Percentiles rank a stretch among this genome's conserved stretches.
Evolutionary conservation across 345 rosid genomes (phyloP).

Genomic region (Syzygium aqueum): DNA sequence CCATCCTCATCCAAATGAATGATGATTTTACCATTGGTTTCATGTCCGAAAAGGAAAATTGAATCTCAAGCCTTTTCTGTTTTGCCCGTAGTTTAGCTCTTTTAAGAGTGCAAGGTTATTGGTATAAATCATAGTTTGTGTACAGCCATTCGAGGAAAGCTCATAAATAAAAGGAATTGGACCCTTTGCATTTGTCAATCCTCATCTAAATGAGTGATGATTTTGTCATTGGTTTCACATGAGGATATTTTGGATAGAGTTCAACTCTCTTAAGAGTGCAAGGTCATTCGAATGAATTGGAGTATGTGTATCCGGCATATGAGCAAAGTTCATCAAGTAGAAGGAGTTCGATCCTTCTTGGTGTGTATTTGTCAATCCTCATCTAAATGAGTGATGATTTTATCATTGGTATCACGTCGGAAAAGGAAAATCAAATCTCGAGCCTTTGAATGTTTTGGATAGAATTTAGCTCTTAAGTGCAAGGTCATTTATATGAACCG

Average conservation of each 20-base stretch:
- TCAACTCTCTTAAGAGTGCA: background rate
- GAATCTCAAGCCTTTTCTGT: too few relatives aligned
- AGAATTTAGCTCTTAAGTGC: background rate
- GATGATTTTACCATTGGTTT: background rate
- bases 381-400: background rate
- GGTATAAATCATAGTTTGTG: too few relatives aligned
- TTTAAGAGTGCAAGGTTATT: too few relatives aligned
- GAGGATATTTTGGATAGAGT: background rate
- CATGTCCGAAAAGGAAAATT: background rate
- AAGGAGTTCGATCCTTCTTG: background rate
- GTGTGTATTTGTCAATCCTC: background rate
- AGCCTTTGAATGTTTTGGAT: background rate
- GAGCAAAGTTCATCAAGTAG: background rate
- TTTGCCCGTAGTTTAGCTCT: too few relatives aligned
- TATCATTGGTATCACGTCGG: background rate
- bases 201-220: background rate
- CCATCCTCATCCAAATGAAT: background rate
- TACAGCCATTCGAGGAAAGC: background rate
- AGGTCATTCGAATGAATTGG: fast-evolving
- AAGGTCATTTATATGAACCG: background rate
- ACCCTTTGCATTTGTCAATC: background rate
- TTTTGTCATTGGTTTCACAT: background rate
- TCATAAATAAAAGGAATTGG: too few relatives aligned
- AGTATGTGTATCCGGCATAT: background rate
- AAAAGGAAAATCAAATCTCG: background rate